A percentile compares a stretch with the other conserved stretches of the same genome.
phyloP scores from a whole-genome alignment of 2,329 filamentous ascomycete genomes.

The Fusarium clavum region DNA sequence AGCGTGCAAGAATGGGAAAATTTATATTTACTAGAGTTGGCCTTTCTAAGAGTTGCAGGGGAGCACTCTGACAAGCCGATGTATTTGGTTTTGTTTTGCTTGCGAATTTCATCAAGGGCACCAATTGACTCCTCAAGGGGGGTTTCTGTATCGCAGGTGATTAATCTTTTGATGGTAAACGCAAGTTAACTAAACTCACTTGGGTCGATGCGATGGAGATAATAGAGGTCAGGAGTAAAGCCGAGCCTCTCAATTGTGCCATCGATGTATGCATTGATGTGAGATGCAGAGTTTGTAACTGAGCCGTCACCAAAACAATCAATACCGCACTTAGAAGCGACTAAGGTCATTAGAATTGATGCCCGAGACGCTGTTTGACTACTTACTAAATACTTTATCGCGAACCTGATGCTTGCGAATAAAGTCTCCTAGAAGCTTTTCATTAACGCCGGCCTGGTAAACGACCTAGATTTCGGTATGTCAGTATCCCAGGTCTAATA shows the following conservation, averaged over 20 bases:
- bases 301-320: not conserved
- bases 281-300: not conserved
- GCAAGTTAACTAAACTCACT: not conserved
- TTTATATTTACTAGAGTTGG: not conserved
- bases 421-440: conserved; percentile 16
- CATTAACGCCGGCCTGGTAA: conserved; percentile 4
- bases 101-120: not conserved
- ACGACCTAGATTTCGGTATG: not conserved
- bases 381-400: conserved; percentile 11
- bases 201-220: conserved; percentile 8
- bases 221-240: conserved; percentile 11
- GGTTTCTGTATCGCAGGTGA: not conserved
- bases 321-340: conserved; percentile 11
- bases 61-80: conserved; percentile 11
- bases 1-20: rapidly evolving
- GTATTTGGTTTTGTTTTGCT: conserved; percentile 10
- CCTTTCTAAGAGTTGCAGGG: not conserved
- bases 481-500: not conserved
- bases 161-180: not conserved
- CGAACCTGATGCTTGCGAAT: conserved; percentile 14
- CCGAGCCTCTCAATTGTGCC: conserved; percentile 12
- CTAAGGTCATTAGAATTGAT: not conserved
- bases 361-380: too few relatives aligned
- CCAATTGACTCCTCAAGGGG: conserved; percentile 2
- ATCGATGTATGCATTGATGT: conserved; percentile 10